phyloP scores from a whole-genome alignment of 2,329 filamentous ascomycete genomes.

The Monosporascus sp. region DNA sequence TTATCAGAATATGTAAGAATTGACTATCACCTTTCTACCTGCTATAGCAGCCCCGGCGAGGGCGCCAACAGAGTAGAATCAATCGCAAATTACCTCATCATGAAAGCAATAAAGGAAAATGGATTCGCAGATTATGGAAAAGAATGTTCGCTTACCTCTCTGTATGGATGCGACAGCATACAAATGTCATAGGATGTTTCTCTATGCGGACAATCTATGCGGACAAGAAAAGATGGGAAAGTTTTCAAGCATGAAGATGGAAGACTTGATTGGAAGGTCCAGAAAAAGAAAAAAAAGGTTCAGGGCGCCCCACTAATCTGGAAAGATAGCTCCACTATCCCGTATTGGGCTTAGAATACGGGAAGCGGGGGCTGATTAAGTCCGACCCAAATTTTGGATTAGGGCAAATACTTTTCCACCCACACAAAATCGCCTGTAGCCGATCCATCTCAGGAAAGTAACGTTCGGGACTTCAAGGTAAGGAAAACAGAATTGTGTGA shows the following conservation, averaged over 20 bases:
- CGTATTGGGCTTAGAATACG: conserved; percentile 3
- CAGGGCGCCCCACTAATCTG: neutral
- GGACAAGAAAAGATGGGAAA: conserved; percentile 16
- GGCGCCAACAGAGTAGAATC: conserved; percentile 76
- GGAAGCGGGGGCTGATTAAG: neutral
- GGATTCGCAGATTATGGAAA: conserved; percentile 8
- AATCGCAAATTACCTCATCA: conserved; percentile 99
- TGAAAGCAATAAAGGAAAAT: conserved; percentile 29
- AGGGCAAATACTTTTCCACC: conserved; percentile 9
- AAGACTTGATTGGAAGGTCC: neutral
- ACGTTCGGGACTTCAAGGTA: conserved; percentile 20
- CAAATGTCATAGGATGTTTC: too few relatives aligned
- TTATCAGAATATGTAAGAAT: conserved; percentile 99
- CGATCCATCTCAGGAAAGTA: conserved; percentile 11
- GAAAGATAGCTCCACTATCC: neutral
- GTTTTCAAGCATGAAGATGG: neutral
- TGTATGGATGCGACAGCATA: neutral
- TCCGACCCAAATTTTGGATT: conserved; percentile 15
- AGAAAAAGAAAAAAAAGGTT: conserved; percentile 3
- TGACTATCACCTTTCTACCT: conserved; percentile 76
- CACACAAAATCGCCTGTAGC: conserved; percentile 17
- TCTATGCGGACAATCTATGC: conserved; percentile 7
- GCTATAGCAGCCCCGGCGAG: conserved; percentile 89
- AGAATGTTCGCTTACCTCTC: conserved; percentile 9
- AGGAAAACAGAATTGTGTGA: conserved; percentile 13